These are phyloP conservation scores for Lenwebbia sp. DNA, from an alignment of 345 rosid genomes.

Conservation along the genomic window DNA sequence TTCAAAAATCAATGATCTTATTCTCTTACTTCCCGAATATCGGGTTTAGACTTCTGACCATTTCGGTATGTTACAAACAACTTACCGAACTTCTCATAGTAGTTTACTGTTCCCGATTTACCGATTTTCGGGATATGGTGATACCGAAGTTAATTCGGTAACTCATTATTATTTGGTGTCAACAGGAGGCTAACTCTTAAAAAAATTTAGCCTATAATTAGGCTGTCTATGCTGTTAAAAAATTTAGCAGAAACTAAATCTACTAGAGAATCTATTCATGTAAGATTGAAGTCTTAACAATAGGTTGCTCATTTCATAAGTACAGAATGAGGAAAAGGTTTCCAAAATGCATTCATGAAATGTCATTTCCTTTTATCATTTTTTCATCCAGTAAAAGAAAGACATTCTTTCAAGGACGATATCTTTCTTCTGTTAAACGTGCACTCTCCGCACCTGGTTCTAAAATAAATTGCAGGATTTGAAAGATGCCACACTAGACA, in stretches of 20 bases:
- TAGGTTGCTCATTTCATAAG: background rate
- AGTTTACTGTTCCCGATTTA: too few species aligned
- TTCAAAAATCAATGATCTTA: too few species aligned
- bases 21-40: too few species aligned
- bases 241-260: background rate
- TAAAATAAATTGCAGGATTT: background rate
- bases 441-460: background rate
- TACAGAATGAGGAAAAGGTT: background rate
- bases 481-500: background rate
- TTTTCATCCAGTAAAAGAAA: background rate
- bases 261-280: background rate
- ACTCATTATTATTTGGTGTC: too few species aligned
- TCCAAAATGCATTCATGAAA: background rate
- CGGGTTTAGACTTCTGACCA: too few species aligned
- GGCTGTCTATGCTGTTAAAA: background rate
- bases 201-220: background rate
- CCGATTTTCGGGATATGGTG: too few species aligned
- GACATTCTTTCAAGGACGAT: background rate
- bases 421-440: background rate
- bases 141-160: too few species aligned
- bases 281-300: background rate
- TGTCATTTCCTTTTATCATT: background rate
- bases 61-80: too few species aligned
- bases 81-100: too few species aligned
- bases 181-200: background rate